Percentiles rank a stretch among this genome's conserved stretches.
These are phyloP conservation scores for Calocybe indica DNA, from an alignment of 768 basidiomycete species.

Conservation along the genomic window DNA sequence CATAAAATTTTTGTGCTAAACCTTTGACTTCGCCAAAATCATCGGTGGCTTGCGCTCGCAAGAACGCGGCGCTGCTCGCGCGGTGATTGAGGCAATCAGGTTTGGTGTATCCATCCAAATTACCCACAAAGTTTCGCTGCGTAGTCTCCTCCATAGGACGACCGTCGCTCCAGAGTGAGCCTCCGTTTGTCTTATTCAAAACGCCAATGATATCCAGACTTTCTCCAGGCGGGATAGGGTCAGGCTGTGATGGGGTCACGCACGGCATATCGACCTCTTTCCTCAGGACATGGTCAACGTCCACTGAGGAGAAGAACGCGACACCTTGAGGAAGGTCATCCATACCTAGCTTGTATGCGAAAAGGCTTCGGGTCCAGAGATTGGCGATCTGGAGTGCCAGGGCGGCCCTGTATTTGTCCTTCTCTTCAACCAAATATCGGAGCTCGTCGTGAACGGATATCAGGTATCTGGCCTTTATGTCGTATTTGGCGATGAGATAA, in stretches of 20 bases:
- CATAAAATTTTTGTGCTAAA: conserved; percentile 49
- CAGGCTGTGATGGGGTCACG: conserved; percentile 87
- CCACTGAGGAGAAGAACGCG: conserved; percentile 96
- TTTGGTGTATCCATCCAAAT: conserved; percentile 41
- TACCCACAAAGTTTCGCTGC: conserved; percentile 19
- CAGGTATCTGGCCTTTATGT: conserved; percentile 87
- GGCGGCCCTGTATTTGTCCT: conserved; percentile 85
- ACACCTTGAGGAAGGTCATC: conserved; percentile 93
- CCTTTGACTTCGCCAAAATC: conserved; percentile 69
- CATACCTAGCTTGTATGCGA: conserved; percentile 92
- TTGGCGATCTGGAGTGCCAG: conserved; percentile 94
- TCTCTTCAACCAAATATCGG: conserved; percentile 85
- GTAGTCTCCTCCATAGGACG: conserved; percentile 39
- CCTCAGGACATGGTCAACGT: conserved; percentile 83
- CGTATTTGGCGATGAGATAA: conserved; percentile 72
- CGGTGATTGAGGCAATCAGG: conserved; percentile 66
- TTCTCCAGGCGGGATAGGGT: conserved; percentile 82
- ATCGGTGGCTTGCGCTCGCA: conserved; percentile 71
- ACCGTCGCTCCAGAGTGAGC: conserved; percentile 58
- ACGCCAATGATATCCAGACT: conserved; percentile 65
- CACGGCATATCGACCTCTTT: conserved; percentile 98
- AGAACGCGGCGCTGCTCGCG: conserved; percentile 55
- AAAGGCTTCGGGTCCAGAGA: conserved; percentile 88
- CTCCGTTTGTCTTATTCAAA: conserved; percentile 63
- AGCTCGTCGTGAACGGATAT: conserved; percentile 98